These are phyloP conservation scores for Ceratocystis smalleyi DNA, from an alignment of 2,329 filamentous ascomycete genomes.

Conservation along the genomic window DNA sequence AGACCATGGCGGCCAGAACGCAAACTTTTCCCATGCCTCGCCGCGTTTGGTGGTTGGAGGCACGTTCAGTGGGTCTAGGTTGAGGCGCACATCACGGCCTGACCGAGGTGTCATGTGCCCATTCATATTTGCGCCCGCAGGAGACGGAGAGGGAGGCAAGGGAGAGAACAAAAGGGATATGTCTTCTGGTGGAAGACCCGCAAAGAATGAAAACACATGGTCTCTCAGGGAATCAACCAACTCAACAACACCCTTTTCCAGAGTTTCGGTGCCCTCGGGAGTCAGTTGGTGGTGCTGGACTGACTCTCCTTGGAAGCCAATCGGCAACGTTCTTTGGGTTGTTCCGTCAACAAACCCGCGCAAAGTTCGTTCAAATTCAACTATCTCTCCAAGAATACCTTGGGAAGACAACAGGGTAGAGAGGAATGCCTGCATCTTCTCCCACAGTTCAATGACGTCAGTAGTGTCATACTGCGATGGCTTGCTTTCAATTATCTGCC, in stretches of 20 bases:
- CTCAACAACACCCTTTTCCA: constrained; percentile 66
- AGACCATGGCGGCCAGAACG: constrained; percentile 88
- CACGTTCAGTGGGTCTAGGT: constrained; percentile 60
- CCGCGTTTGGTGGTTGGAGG: constrained; percentile 65
- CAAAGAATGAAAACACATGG: constrained; percentile 66
- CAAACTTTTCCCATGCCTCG: constrained; percentile 81
- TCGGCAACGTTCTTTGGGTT: constrained; percentile 63
- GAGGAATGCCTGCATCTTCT: constrained; percentile 64
- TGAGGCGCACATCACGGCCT: constrained; percentile 57
- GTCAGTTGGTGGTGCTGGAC: constrained; percentile 67
- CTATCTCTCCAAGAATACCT: constrained; percentile 73
- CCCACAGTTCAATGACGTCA: constrained; percentile 82
- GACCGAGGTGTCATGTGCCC: constrained; percentile 37
- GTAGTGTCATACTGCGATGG: constrained; percentile 55
- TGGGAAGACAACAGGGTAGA: constrained; percentile 58
- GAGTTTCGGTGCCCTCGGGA: constrained; percentile 49
- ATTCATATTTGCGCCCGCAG: constrained; percentile 34
- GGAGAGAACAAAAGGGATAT: constrained; percentile 78
- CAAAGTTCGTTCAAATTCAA: constrained; percentile 88
- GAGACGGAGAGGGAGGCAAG: constrained; percentile 50
- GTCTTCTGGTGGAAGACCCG: constrained; percentile 77
- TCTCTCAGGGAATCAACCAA: constrained; percentile 73
- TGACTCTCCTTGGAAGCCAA: constrained; percentile 69
- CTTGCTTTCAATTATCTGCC: constrained; percentile 47
- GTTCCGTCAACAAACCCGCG: constrained; percentile 80